These are phyloP conservation scores for Aspergillus eucalypticola DNA, from an alignment of 2,329 filamentous ascomycete species.

Conservation along the genomic window DNA sequence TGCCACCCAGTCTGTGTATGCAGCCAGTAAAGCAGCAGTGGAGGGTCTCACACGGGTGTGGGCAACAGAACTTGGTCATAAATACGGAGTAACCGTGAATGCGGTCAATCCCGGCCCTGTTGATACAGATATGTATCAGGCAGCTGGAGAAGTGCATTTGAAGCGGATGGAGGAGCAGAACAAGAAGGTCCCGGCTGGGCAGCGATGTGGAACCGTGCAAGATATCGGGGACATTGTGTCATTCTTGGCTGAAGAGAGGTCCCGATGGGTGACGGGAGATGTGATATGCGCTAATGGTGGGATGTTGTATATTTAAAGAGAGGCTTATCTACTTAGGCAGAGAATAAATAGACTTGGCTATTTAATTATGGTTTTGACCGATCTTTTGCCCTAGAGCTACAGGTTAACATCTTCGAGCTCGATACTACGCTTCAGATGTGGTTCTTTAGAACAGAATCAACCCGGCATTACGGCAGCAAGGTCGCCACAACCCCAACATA, in stretches of 20 bases:
- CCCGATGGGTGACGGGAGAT: constrained; percentile 25
- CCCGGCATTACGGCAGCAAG: no score
- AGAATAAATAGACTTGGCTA: background rate
- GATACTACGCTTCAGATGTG: no score
- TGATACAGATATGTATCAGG: constrained; percentile 25
- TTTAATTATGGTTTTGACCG: no score
- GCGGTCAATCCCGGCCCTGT: constrained; percentile 32
- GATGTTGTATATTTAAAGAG: constrained; percentile 15
- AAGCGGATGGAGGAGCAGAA: constrained; percentile 20
- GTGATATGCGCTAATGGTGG: constrained; percentile 25
- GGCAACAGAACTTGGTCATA: constrained; percentile 41
- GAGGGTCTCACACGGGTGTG: constrained; percentile 65
- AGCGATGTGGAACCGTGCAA: constrained; percentile 14
- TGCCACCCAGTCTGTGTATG: constrained; percentile 55
- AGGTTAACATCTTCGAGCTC: no score
- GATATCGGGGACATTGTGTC: constrained; percentile 24
- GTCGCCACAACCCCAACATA: no score
- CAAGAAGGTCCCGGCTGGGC: constrained; percentile 21
- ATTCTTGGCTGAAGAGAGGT: constrained; percentile 20
- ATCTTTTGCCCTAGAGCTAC: no score
- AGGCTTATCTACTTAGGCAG: background rate
- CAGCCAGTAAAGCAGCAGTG: constrained; percentile 62
- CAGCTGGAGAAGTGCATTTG: constrained; percentile 15
- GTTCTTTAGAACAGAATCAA: no score
- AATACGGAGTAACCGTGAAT: constrained; percentile 34